phyloP scores from a whole-genome alignment of 495 filamentous ascomycete genomes.

The Corynascus novoguineensis region DNA sequence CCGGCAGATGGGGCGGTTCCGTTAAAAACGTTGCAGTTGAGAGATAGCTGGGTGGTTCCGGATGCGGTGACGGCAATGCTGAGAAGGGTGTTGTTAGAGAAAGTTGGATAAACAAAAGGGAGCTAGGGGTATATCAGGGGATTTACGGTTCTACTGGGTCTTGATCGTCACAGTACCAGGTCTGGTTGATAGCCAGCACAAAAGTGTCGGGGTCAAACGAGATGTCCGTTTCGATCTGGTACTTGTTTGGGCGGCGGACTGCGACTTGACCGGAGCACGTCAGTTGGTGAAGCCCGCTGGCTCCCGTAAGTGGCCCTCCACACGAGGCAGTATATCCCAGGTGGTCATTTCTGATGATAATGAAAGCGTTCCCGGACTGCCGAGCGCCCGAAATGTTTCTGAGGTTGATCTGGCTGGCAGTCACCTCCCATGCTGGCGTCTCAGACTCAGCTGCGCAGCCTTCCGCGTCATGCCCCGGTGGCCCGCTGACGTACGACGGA shows the following conservation, averaged over 20 bases:
- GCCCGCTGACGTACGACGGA: conserved; percentile 18
- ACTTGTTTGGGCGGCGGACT: conserved; percentile 5
- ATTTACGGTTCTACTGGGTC: conserved; percentile 18
- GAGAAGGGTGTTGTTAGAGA: not conserved
- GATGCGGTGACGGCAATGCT: conserved; percentile 13
- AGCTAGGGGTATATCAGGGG: not conserved
- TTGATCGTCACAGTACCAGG: conserved; percentile 24
- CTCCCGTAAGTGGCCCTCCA: not conserved
- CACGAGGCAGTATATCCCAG: conserved; percentile 15
- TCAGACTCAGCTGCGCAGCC: conserved; percentile 20
- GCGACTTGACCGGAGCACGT: conserved; percentile 3
- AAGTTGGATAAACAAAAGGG: not conserved
- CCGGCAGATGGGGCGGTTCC: not conserved
- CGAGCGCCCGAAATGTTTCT: not conserved
- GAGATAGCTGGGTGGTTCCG: conserved; percentile 1
- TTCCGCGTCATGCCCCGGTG: conserved; percentile 18
- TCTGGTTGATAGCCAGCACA: conserved; percentile 16
- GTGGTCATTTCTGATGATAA: conserved; percentile 10
- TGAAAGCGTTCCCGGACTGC: conserved; percentile 9
- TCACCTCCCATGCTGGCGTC: conserved; percentile 16
- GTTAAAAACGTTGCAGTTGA: conserved; percentile 12
- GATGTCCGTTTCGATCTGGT: conserved; percentile 10
- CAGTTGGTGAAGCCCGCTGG: not conserved
- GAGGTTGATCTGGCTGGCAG: conserved; percentile 11
- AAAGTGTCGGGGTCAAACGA: conserved; percentile 8